A percentile compares a stretch with the other conserved stretches of the same genome.
Conservation (phyloP, 2,329 filamentous ascomycete species). For the Aspergillus sp. region DNA sequence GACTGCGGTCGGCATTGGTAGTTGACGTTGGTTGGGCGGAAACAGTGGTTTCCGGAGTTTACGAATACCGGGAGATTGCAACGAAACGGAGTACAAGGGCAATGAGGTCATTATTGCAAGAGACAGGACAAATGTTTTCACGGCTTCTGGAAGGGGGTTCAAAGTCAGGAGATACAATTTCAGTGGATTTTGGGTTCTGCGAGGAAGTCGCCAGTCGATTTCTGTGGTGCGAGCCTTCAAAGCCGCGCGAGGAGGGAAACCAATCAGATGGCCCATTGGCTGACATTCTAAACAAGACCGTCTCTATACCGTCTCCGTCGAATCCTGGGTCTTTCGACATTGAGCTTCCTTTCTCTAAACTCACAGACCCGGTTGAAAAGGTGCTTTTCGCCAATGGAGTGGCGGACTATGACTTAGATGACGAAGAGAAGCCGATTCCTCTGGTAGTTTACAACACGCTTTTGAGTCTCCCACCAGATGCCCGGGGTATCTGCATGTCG, state of each 20-base stretch:
- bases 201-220: slow-evolving; percentile 76
- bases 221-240: slow-evolving; percentile 66
- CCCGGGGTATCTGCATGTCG: slow-evolving; percentile 81
- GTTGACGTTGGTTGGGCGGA: slow-evolving; percentile 93
- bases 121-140: slow-evolving; percentile 56
- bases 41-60: slow-evolving; percentile 80
- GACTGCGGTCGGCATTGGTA: slow-evolving; percentile 79
- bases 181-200: slow-evolving; percentile 72
- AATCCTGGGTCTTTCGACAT: slow-evolving; percentile 46
- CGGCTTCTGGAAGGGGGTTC: slow-evolving; percentile 24
- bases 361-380: slow-evolving; percentile 74
- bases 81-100: slow-evolving; percentile 71
- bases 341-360: slow-evolving; percentile 65
- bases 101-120: slow-evolving; percentile 68
- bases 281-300: slow-evolving; percentile 32
- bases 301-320: slow-evolving; percentile 47
- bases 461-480: slow-evolving; percentile 74
- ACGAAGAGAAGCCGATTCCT: slow-evolving; percentile 80
- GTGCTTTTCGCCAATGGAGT: slow-evolving; percentile 66
- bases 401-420: slow-evolving; percentile 66
- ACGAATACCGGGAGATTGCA: slow-evolving; percentile 82
- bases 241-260: slow-evolving; percentile 4
- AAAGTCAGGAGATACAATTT: slow-evolving; percentile 36
- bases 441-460: slow-evolving; percentile 74
- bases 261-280: background rate